Conservation (phyloP, 2,329 filamentous ascomycete species). For the Penicillium digitatum region DNA sequence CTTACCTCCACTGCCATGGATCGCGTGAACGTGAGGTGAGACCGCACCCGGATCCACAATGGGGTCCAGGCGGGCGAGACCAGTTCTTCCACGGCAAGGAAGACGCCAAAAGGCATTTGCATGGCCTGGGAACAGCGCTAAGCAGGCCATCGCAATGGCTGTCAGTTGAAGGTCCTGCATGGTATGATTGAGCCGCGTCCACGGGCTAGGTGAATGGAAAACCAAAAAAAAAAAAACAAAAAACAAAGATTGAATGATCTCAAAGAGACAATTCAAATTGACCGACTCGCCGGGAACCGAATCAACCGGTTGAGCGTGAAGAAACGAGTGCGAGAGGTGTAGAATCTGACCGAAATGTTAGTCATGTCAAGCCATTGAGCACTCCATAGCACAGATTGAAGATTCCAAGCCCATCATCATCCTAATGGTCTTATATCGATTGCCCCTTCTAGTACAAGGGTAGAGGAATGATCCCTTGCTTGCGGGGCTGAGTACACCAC, state of each 20-base stretch:
- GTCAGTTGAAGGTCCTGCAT: constrained; percentile 22
- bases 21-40: constrained; percentile 66
- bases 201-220: constrained; percentile 3
- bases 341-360: constrained; percentile 4
- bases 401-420: constrained; percentile 14
- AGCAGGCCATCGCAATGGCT: constrained; percentile 23
- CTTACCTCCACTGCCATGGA: constrained; percentile 74
- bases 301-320: constrained; percentile 15
- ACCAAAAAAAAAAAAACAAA: no score
- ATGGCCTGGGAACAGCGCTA: constrained; percentile 30
- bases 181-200: constrained; percentile 13
- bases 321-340: constrained; percentile 2
- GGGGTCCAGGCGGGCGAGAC: constrained; percentile 71
- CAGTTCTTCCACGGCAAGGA: constrained; percentile 69
- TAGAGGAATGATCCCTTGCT: constrained; percentile 23
- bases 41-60: constrained; percentile 60
- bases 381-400: constrained; percentile 5
- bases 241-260: constrained; percentile 12
- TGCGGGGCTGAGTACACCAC: not conserved
- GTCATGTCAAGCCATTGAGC: constrained; percentile 4
- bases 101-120: constrained; percentile 81
- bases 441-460: constrained; percentile 9
- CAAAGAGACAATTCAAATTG: constrained; percentile 5
- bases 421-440: constrained; percentile 11
- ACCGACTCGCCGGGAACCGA: constrained; percentile 21